Base-by-base conservation (phyloP, 2,329 filamentous ascomycete species). In the Pezicula carpinea region DNA sequence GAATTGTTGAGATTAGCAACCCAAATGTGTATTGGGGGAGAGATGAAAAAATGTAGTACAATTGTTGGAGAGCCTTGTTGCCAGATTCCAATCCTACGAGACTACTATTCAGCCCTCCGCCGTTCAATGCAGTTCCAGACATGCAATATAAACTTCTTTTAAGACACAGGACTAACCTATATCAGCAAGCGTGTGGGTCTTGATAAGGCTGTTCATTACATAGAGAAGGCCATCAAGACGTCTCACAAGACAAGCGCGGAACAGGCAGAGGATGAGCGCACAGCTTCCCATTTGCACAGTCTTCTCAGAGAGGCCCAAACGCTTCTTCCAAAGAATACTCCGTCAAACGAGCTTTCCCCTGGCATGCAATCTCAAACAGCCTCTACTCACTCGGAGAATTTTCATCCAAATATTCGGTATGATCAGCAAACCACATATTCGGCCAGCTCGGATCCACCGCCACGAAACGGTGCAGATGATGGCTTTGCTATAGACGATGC, bases 201-300 rank as follows among this genome's bases (percentile, higher is more conserved):
- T 23, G 85, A 88, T 52, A 89, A 88, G 66, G 85, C 85, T 3
- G 75, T 89, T 17, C 81, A 80, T 58, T 84, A 87, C 59, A 83
- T 89, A 50, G 83, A 88, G 59, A 81, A 88, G 62, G 85, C 83
- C 74, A 78, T 59, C 69, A 80, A 41, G 75, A 79, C 19, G 70
- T 72, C 45, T 22, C 35, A 38, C 63, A 73, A 43, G 69, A 72
- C 39, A 58, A 44, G 69, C 4, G 64, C 65, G 8, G 61, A 62
- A 35, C 64, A 67, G 6, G 62, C 69, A 21, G 66, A 67, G 50
- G 66, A 69, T 38, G 68, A 73, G 13, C 65, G 70, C 41, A 71
- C 68, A 23, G 63, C 64, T 13, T 35, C 49, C 3, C 70, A 71
- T 49, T 59, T 82, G 22, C 72, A 77, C 47, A 71, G 70, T 40